phyloP scores from a whole-genome alignment of 306 rosid genomes.

The Cyamopsis tetragonoloba region DNA sequence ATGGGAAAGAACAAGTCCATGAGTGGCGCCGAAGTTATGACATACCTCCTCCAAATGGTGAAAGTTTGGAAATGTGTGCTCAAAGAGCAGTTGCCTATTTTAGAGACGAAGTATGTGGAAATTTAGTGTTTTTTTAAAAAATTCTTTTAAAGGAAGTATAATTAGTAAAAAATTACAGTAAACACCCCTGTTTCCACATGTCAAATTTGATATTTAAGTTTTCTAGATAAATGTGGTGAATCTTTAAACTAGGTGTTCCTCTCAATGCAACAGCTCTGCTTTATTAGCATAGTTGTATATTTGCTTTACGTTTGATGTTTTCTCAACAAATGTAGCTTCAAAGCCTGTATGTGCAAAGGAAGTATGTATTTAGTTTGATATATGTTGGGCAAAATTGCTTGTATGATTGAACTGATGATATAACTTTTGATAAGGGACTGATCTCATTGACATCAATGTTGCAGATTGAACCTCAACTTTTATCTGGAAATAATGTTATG shows the following conservation, averaged over 20 bases:
- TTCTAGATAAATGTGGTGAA: background rate
- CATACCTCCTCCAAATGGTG: slow-evolving; percentile 93
- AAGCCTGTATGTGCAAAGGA: background rate
- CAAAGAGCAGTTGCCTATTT: slow-evolving; percentile 98
- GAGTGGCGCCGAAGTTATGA: slow-evolving; percentile 99
- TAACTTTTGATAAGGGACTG: slow-evolving; percentile 25
- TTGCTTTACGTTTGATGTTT: slow-evolving; percentile 11
- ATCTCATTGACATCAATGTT: slow-evolving; percentile 22
- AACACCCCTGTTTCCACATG: background rate
- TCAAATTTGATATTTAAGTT: background rate
- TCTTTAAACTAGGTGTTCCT: background rate
- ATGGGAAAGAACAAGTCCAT: slow-evolving; percentile 95
- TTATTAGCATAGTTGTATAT: background rate
- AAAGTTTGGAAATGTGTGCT: slow-evolving; percentile 99
- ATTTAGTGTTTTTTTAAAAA: background rate
- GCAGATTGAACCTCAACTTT: slow-evolving; percentile 92
- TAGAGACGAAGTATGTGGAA: slow-evolving; percentile 62
- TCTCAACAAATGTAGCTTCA: background rate
- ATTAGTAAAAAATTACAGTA: background rate
- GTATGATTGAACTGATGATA: slow-evolving; percentile 3
- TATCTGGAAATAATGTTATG: slow-evolving; percentile 91
- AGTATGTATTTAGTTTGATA: slow-evolving; percentile 2
- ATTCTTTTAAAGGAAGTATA: background rate
- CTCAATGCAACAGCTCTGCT: background rate
- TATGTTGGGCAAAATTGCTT: slow-evolving; percentile 9